Evolutionary conservation across 768 basidiomycete species (phyloP), one percentile per base, ranked within the genome.

Genomic region (Pisolithus tinctorius): DNA sequence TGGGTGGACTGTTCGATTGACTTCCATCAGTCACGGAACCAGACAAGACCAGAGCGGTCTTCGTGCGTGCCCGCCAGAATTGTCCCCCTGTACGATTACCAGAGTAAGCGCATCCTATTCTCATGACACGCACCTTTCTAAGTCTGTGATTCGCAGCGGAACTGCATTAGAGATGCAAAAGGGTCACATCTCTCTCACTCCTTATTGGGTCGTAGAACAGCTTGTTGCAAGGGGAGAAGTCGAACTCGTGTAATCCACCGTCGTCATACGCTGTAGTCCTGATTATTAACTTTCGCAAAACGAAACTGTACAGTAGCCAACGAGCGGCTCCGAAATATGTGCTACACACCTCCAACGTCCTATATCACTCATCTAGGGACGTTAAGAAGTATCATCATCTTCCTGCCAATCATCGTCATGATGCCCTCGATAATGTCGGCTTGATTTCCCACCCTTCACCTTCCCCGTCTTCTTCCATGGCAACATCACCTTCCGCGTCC

Each of bases 171-270:
- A 86, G 36, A 81, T 95, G 76, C 74, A 80, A 47, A 86, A 85
- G 59, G 90, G 86, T 8, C 84, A 89, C 53, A 90, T 93, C 50
- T 86, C 89, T 39, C 62, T 95, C 16, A 76, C 87, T 16, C 86
- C 84, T 20, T 96, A 88, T 66, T 73, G 75, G 25, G 76, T 86
- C 17, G 82, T 93, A 5, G 86, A 93, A 58, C 78, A 87, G 34
- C 76, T 91, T 11, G 73, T 93, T 40, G 70, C 74, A 36, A 71
- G 83, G 61, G 88, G 84, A 48, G 82, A 86, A 62, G 84, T 84
- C 5, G 86, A 90, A 64, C 74, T 93, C 31, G 83, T 92, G 41
- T 93, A 71, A 71, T 57, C 55, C 53, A 54, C 47, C 49, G 53
- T 59, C 49, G 53, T 59, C 48, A 51, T 52, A 56, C 55, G 60